A percentile compares a stretch with the other conserved stretches of the same genome.
phyloP scores from a whole-genome alignment of 208 protist genomes.

The Leishmania lainsoni region DNA sequence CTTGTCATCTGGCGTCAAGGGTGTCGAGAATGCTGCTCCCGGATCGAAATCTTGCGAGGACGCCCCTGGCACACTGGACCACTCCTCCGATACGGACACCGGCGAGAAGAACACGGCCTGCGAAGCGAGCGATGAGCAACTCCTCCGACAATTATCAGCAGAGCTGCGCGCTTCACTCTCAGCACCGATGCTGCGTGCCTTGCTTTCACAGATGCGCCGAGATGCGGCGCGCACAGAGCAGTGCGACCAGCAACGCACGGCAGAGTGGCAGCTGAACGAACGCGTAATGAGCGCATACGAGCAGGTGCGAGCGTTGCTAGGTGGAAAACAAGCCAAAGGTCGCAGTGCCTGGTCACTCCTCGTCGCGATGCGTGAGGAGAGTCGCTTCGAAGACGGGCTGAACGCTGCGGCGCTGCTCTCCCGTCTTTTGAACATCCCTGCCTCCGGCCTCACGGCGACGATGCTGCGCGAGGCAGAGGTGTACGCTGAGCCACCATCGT shows the following conservation, averaged over 20 bases:
- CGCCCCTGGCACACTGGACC: not conserved
- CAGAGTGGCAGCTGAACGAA: constrained; percentile 60
- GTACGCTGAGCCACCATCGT: not conserved
- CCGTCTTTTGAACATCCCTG: constrained; percentile 37
- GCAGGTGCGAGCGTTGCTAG: constrained; percentile 66
- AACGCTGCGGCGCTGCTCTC: constrained; percentile 45
- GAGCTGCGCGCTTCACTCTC: constrained; percentile 75
- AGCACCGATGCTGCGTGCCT: constrained; percentile 41
- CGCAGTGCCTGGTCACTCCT: constrained; percentile 47
- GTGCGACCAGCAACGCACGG: constrained; percentile 49
- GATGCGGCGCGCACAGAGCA: constrained; percentile 48
- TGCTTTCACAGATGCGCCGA: constrained; percentile 70
- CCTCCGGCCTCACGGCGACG: constrained; percentile 42
- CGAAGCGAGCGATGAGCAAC: constrained; percentile 20
- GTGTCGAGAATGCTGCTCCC: not conserved
- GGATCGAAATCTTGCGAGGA: not conserved
- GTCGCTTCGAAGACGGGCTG: constrained; percentile 64
- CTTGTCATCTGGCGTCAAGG: not conserved
- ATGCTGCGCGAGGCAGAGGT: constrained; percentile 32
- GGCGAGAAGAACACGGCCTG: constrained; percentile 1
- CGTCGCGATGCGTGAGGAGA: constrained; percentile 48
- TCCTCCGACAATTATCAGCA: constrained; percentile 55
- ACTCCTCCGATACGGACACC: not conserved
- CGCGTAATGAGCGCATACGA: constrained; percentile 70
- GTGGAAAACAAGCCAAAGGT: constrained; percentile 35